phyloP scores from a whole-genome alignment of 2,329 filamentous ascomycete genomes.

The Venturia pyrina region DNA sequence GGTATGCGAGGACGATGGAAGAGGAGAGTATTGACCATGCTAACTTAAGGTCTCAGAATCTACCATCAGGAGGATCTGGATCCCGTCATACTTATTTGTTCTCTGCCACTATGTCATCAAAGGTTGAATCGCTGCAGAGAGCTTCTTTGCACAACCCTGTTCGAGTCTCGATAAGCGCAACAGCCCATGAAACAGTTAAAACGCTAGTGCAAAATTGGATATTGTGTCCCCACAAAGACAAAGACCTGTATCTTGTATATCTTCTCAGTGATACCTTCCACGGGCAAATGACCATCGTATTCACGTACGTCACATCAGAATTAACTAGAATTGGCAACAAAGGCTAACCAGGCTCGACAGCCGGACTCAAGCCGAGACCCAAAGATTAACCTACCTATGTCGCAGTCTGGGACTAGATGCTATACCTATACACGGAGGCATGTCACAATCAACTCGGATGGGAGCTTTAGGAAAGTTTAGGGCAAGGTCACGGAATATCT shows the following conservation, averaged over 20 bases:
- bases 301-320: slow-evolving; percentile 41
- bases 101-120: slow-evolving; percentile 87
- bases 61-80: slow-evolving; percentile 15
- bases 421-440: slow-evolving; percentile 78
- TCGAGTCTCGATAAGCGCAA: slow-evolving; percentile 69
- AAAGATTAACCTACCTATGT: slow-evolving; percentile 73
- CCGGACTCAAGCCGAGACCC: slow-evolving; percentile 79
- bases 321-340: too few relatives aligned
- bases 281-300: slow-evolving; percentile 82
- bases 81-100: slow-evolving; percentile 71
- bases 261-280: slow-evolving; percentile 69
- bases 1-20: slow-evolving; percentile 52
- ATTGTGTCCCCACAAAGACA: slow-evolving; percentile 76
- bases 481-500: slow-evolving; percentile 66
- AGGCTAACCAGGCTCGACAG: slow-evolving; percentile 73
- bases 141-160: slow-evolving; percentile 79
- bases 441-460: slow-evolving; percentile 77
- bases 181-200: slow-evolving; percentile 83
- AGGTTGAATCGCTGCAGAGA: slow-evolving; percentile 85
- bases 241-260: slow-evolving; percentile 83
- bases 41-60: neutral
- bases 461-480: slow-evolving; percentile 88
- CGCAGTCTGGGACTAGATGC: slow-evolving; percentile 79
- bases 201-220: slow-evolving; percentile 76
- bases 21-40: slow-evolving; percentile 24